phyloP scores from a whole-genome alignment of 495 filamentous ascomycete genomes.

The Aspergillus wentii region DNA sequence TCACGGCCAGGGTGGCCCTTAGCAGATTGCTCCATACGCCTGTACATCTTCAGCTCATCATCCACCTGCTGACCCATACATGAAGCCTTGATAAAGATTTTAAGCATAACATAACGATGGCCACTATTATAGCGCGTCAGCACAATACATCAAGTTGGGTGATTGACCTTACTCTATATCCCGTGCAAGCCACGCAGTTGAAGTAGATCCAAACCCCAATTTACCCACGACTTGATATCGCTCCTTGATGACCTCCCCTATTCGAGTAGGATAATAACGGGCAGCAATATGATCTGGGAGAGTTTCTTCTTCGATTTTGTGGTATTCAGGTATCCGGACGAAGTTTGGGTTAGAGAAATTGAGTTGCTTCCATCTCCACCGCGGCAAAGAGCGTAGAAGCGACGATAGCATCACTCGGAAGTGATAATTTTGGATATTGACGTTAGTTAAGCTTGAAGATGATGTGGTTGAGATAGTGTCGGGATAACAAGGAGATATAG shows the following conservation, averaged over 20 bases:
- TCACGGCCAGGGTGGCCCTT: slow-evolving; percentile 18
- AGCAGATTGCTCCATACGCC: slow-evolving; percentile 13
- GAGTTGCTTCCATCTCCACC: slow-evolving; percentile 10
- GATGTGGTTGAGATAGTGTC: too few species aligned
- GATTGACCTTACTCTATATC: slow-evolving; percentile 30
- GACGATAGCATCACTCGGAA: slow-evolving; percentile 13
- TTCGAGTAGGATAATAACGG: slow-evolving; percentile 7
- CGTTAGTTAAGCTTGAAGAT: too few species aligned
- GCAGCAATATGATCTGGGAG: slow-evolving; percentile 3
- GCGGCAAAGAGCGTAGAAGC: slow-evolving; percentile 7
- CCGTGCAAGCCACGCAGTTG: slow-evolving; percentile 30
- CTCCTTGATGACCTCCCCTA: slow-evolving; percentile 4
- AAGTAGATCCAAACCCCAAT: slow-evolving; percentile 26
- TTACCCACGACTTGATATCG: slow-evolving; percentile 12
- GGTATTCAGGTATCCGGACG: slow-evolving; percentile 6
- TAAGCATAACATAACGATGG: slow-evolving; percentile 27
- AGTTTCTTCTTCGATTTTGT: slow-evolving; percentile 15
- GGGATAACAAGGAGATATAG: too few species aligned
- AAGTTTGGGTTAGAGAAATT: slow-evolving; percentile 17
- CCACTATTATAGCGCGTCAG: slow-evolving; percentile 12
- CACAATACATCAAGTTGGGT: too few species aligned
- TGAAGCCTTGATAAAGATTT: slow-evolving; percentile 25
- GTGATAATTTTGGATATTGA: too few species aligned
- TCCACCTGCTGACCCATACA: slow-evolving; percentile 21
- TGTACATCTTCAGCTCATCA: slow-evolving; percentile 31